phyloP scores from a whole-genome alignment of 495 filamentous ascomycete species.

The Xylaria cubensis region DNA sequence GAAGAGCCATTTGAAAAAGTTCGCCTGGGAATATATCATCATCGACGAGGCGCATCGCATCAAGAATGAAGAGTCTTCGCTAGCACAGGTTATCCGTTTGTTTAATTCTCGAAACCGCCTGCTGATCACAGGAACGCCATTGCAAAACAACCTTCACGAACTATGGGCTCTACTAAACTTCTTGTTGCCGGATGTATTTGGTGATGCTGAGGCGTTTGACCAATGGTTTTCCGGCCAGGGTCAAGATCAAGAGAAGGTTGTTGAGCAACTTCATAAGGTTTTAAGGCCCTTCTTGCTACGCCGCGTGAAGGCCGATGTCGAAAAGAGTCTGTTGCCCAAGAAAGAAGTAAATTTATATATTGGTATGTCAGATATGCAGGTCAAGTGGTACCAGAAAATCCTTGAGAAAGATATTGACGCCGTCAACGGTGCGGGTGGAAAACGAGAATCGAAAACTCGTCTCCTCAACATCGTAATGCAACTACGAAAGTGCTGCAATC shows the following conservation, averaged over 20 bases:
- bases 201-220: slow-evolving; percentile 97
- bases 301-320: slow-evolving; percentile 97
- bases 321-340: slow-evolving; percentile 97
- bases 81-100: slow-evolving; percentile 94
- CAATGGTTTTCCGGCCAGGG: slow-evolving; percentile 94
- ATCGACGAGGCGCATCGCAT: slow-evolving; percentile 99
- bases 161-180: slow-evolving; percentile 99
- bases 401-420: slow-evolving; percentile 99
- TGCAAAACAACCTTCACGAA: slow-evolving; percentile 99
- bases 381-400: slow-evolving; percentile 99
- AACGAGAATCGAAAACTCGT: slow-evolving; percentile 97
- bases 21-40: slow-evolving; percentile 99
- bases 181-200: slow-evolving; percentile 95
- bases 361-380: slow-evolving; percentile 99
- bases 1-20: slow-evolving; percentile 94
- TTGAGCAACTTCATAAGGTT: slow-evolving; percentile 94
- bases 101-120: slow-evolving; percentile 97
- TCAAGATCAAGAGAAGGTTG: slow-evolving; percentile 91
- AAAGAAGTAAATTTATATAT: slow-evolving; percentile 98
- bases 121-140: slow-evolving; percentile 94
- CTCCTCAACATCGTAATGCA: slow-evolving; percentile 99
- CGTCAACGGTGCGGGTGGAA: slow-evolving; percentile 95
- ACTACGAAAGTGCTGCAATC: slow-evolving; percentile 98
- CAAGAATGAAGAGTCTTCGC: slow-evolving; percentile 98
- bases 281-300: slow-evolving; percentile 93